A percentile compares a stretch with the other conserved stretches of the same genome.
phyloP scores from a whole-genome alignment of 2,329 filamentous ascomycete genomes.

The Scedosporium dehoogii region DNA sequence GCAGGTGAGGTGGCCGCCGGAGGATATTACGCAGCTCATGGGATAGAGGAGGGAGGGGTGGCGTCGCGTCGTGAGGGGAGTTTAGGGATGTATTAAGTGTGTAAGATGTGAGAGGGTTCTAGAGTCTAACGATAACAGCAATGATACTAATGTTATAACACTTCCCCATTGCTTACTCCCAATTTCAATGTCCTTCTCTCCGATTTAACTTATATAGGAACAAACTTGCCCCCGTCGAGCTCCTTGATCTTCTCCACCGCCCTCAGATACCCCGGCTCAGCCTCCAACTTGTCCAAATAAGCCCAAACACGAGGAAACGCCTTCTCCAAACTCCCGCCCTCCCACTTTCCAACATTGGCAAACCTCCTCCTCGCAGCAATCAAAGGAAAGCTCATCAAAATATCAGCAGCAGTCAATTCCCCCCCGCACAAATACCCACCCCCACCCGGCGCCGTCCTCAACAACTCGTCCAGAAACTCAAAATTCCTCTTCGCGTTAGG shows the following conservation, averaged over 20 bases:
- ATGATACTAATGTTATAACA: no score
- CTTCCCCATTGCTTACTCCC: no score
- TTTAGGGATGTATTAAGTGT: background rate
- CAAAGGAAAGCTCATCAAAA: slow-evolving; percentile 43
- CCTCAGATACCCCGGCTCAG: slow-evolving; percentile 7
- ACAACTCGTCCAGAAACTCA: slow-evolving; percentile 37
- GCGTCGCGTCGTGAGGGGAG: background rate
- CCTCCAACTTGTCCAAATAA: slow-evolving; percentile 35
- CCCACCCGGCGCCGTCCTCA: slow-evolving; percentile 27
- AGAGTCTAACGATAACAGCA: no score
- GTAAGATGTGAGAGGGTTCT: background rate
- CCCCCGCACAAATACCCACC: slow-evolving; percentile 37
- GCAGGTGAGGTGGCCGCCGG: slow-evolving; percentile 90
- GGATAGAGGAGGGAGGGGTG: slow-evolving; percentile 39
- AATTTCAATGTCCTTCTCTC: no score
- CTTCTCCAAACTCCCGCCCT: slow-evolving; percentile 26
- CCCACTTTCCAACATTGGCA: slow-evolving; percentile 30
- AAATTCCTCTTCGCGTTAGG: slow-evolving; percentile 33
- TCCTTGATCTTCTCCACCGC: slow-evolving; percentile 6
- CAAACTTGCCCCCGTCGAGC: slow-evolving; percentile 4
- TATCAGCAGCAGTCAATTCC: slow-evolving; percentile 40
- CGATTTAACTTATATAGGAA: background rate
- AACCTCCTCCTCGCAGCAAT: slow-evolving; percentile 31
- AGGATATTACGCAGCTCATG: slow-evolving; percentile 91
- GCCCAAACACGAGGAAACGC: slow-evolving; percentile 34